Evolutionary conservation across 192 early-diverging fungal genomes (phyloP).

Genomic region (Ambispora gerdemannii): DNA sequence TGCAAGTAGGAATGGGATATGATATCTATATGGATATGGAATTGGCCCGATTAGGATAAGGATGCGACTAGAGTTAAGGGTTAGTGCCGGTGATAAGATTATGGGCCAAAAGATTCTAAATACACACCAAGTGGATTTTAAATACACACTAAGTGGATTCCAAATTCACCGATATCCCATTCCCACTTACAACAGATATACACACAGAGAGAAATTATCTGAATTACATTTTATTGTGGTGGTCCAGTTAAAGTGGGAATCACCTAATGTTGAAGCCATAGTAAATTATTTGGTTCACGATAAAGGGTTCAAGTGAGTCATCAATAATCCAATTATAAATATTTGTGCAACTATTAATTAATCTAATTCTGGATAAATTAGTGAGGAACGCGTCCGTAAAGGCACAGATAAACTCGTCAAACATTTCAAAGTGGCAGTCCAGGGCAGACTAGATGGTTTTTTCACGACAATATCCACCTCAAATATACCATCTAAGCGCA

Average conservation of each 20-base stretch:
- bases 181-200: neutral
- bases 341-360: neutral
- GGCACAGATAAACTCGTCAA: conserved; percentile 78
- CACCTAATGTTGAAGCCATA: conserved; percentile 75
- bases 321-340: neutral
- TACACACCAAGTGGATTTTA: no score
- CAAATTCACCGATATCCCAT: no score
- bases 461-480: conserved; percentile 60
- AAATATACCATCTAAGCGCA: conserved; percentile 37
- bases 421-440: conserved; percentile 71
- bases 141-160: no score
- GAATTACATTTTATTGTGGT: neutral
- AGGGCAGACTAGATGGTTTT: conserved; percentile 90
- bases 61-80: no score
- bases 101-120: no score
- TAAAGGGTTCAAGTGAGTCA: conserved; percentile 83
- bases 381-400: conserved; percentile 85
- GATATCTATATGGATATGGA: no score
- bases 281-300: conserved; percentile 89
- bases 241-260: conserved; percentile 64
- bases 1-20: no score
- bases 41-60: no score
- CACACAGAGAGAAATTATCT: neutral
- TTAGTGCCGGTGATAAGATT: no score
- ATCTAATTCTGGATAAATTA: conserved; percentile 11